phyloP scores from a whole-genome alignment of 345 rosid species.

The Ailanthus altissimus region DNA sequence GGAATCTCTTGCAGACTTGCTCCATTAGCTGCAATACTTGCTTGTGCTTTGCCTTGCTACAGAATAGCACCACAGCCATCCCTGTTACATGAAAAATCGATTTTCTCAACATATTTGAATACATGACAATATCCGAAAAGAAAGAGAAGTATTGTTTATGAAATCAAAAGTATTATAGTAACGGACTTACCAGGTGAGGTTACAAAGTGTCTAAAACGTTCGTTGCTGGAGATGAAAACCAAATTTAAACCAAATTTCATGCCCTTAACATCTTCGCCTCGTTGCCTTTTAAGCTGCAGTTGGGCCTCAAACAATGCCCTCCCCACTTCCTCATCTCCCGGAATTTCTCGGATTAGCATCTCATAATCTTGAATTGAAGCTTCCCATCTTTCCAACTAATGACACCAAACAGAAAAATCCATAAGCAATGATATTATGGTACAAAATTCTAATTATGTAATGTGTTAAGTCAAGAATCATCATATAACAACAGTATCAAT shows the following conservation, averaged over 20 bases:
- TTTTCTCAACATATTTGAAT: background rate
- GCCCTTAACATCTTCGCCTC: constrained; percentile 46
- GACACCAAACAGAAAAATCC: background rate
- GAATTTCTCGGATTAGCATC: constrained; percentile 59
- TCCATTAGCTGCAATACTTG: constrained; percentile 44
- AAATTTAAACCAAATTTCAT: constrained; percentile 52
- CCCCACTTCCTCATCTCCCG: constrained; percentile 65
- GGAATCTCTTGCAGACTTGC: constrained; percentile 54
- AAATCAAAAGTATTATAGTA: background rate
- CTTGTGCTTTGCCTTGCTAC: constrained; percentile 35
- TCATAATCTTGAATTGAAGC: constrained; percentile 76
- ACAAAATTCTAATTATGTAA: background rate
- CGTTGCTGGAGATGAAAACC: constrained; percentile 43
- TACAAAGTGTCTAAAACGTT: constrained; percentile 46
- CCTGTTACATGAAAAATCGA: constrained; percentile 26
- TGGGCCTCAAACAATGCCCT: constrained; percentile 58
- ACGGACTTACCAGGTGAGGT: constrained; percentile 41
- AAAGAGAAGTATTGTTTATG: background rate
- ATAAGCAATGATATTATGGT: background rate
- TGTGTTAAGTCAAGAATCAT: background rate
- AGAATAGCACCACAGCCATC: constrained; percentile 53
- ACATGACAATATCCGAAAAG: background rate
- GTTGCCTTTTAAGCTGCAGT: constrained; percentile 48
- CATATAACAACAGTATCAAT: background rate
- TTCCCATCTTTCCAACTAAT: constrained; percentile 79